Evolutionary conservation across 2,329 filamentous ascomycete species (phyloP).

Genomic region (Fusarium drepaniforme): DNA sequence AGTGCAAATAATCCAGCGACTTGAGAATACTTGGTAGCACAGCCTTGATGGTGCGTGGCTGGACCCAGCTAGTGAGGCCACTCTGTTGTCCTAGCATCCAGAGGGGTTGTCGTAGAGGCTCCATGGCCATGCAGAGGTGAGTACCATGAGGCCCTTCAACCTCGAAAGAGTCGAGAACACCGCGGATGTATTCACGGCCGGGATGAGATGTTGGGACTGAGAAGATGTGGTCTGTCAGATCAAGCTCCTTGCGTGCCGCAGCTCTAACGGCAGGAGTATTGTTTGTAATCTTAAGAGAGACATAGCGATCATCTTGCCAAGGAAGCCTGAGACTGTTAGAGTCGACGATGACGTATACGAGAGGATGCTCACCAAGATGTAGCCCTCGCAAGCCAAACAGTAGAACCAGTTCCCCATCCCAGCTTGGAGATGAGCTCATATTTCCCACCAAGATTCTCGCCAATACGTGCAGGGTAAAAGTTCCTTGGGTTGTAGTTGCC

Average conservation of each 20-base stretch:
- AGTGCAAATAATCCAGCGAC: constrained; percentile 56
- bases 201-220: constrained; percentile 34
- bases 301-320: constrained; percentile 41
- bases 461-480: constrained; percentile 50
- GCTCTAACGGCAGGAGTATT: constrained; percentile 36
- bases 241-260: constrained; percentile 41
- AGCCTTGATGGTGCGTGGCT: constrained; percentile 39
- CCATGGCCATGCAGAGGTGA: constrained; percentile 40
- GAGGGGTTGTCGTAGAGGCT: constrained; percentile 42
- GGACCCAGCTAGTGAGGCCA: constrained; percentile 28
- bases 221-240: constrained; percentile 40
- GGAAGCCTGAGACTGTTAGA: constrained; percentile 30
- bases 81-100: constrained; percentile 44
- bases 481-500: constrained; percentile 40
- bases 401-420: constrained; percentile 54
- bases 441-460: constrained; percentile 48
- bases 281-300: constrained; percentile 47
- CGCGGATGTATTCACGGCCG: constrained; percentile 38
- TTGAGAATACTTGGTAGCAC: constrained; percentile 51
- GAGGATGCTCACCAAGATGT: constrained; percentile 38
- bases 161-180: constrained; percentile 41
- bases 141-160: constrained; percentile 32
- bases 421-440: constrained; percentile 54
- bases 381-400: constrained; percentile 53
- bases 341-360: not conserved